phyloP scores from a whole-genome alignment of 1,139 yeast genomes.

The Scheffersomyces parashehatae region DNA sequence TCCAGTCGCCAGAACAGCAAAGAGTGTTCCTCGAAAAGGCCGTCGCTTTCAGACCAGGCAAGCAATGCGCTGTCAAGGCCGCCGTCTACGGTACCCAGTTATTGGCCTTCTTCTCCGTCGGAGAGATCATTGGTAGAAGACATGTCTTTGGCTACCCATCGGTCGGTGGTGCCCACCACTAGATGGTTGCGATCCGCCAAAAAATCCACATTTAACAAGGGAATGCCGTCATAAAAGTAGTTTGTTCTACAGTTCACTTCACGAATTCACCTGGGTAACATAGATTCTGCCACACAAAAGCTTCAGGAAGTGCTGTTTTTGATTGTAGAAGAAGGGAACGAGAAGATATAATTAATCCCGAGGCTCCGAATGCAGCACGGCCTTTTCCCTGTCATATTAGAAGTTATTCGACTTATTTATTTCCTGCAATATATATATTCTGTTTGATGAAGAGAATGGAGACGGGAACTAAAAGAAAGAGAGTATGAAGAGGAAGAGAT shows the following conservation, averaged over 20 bases:
- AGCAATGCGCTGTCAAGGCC: conserved; percentile 63
- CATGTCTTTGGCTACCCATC: conserved; percentile 80
- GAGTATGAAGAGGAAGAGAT: too few relatives aligned
- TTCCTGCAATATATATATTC: background rate
- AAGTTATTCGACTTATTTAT: background rate
- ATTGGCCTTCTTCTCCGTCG: conserved; percentile 88
- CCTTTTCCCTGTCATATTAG: conserved; percentile 2
- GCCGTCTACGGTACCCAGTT: conserved; percentile 81
- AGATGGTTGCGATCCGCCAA: too few relatives aligned
- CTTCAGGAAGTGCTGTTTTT: too few relatives aligned
- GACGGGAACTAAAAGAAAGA: too few relatives aligned
- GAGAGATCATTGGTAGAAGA: conserved; percentile 98
- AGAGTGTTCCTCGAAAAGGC: conserved; percentile 48
- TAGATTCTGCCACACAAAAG: background rate
- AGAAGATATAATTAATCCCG: too few relatives aligned
- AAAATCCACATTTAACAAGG: too few relatives aligned
- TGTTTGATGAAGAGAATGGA: too few relatives aligned
- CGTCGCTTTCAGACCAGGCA: conserved; percentile 49
- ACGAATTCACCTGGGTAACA: conserved; percentile 1
- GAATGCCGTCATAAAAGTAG: too few relatives aligned
- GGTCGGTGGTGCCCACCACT: conserved; percentile 31
- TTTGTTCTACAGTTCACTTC: too few relatives aligned
- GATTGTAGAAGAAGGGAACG: too few relatives aligned
- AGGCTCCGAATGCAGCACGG: too few relatives aligned
- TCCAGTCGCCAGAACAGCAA: conserved; percentile 44